Evolutionary conservation across 164 flowering plant species (phyloP).

Genomic region (Platanus orientalis): DNA sequence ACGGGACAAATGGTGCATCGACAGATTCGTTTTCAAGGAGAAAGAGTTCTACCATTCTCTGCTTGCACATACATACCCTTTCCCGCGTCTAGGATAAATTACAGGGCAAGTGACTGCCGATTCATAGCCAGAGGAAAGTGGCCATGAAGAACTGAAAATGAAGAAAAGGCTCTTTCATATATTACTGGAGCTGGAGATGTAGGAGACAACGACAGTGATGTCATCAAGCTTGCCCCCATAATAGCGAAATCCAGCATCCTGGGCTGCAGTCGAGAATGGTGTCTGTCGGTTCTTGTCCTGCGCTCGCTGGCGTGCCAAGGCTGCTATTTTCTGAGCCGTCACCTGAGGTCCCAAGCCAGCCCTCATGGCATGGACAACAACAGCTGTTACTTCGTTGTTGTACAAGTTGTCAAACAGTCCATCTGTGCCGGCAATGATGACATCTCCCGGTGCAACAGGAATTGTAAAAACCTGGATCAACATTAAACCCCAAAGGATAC

Average conservation of each 20-base stretch:
- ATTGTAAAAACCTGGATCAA: conserved; percentile 60
- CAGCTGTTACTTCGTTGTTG: conserved; percentile 82
- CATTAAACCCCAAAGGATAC: too few species aligned
- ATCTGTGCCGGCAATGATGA: conserved; percentile 85
- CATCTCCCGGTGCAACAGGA: conserved; percentile 82
- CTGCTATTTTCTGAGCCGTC: conserved; percentile 92
- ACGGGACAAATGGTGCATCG: too few species aligned
- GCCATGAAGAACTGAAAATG: too few species aligned
- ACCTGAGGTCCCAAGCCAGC: conserved; percentile 86
- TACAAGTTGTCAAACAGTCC: conserved; percentile 91
- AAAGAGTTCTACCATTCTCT: too few species aligned
- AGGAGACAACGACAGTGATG: conserved; percentile 85
- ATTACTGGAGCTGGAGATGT: conserved; percentile 35
- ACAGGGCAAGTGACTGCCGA: too few species aligned
- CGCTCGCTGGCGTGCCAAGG: conserved; percentile 88
- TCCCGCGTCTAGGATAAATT: too few species aligned
- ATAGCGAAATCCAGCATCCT: conserved; percentile 87
- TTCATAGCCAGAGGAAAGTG: too few species aligned
- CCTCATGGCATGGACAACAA: conserved; percentile 79
- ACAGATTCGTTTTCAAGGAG: too few species aligned
- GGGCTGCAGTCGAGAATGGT: conserved; percentile 93
- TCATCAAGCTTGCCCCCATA: conserved; percentile 97
- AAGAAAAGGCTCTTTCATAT: too few species aligned
- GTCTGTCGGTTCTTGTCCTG: conserved; percentile 81
- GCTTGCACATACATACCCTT: too few species aligned